Evolutionary conservation across 2,329 filamentous ascomycete species (phyloP).

Genomic region (Dactylellina parvicollis): DNA sequence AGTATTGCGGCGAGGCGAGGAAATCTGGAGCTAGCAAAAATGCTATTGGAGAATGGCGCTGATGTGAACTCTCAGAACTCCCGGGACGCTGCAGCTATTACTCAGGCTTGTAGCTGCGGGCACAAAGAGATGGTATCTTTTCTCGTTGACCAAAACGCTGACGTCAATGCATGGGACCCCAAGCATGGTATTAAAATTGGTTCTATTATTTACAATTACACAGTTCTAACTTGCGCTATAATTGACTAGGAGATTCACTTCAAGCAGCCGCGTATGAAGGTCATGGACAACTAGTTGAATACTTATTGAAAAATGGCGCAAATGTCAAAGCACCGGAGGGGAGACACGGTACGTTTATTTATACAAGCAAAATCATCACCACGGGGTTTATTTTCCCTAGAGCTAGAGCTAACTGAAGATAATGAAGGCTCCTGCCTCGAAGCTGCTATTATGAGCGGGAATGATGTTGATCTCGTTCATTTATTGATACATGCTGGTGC

Average conservation of each 20-base stretch:
- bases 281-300: background rate
- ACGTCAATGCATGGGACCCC: conserved; percentile 8
- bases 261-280: conserved; percentile 9
- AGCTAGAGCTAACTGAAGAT: background rate
- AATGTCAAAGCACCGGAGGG: conserved; percentile 4
- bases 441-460: background rate
- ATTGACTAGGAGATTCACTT: conserved; percentile 10
- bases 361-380: too few relatives aligned
- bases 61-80: conserved; percentile 5
- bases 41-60: conserved; percentile 11
- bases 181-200: background rate
- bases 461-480: background rate
- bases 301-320: conserved; percentile 13
- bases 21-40: conserved; percentile 2
- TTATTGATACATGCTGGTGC: conserved; percentile 12
- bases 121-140: conserved; percentile 5
- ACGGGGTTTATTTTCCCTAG: too few relatives aligned
- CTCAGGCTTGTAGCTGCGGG: background rate
- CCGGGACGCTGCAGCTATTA: background rate
- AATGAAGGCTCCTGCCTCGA: conserved; percentile 11
- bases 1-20: background rate
- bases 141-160: conserved; percentile 13
- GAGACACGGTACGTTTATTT: conserved; percentile 11
- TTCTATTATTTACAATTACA: background rate
- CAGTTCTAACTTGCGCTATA: background rate